These are phyloP conservation scores for Helminthosporium solani DNA, from an alignment of 2,329 filamentous ascomycete genomes.

Conservation along the genomic window DNA sequence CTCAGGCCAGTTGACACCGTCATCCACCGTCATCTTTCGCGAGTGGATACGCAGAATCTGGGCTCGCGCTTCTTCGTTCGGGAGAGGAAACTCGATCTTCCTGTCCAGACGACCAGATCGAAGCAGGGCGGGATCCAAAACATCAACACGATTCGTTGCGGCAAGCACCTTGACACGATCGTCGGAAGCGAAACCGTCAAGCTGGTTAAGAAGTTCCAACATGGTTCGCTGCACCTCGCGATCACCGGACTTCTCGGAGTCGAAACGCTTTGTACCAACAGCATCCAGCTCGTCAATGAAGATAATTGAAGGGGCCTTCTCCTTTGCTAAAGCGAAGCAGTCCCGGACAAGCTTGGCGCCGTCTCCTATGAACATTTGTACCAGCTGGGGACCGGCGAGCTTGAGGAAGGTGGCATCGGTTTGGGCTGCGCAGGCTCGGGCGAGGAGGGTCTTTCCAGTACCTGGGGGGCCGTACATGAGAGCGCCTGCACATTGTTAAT, in stretches of 20 bases:
- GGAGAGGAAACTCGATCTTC: slow-evolving; percentile 97
- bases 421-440: slow-evolving; percentile 93
- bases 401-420: slow-evolving; percentile 99
- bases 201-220: slow-evolving; percentile 97
- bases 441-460: slow-evolving; percentile 88
- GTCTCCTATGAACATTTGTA: slow-evolving; percentile 99
- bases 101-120: slow-evolving; percentile 90
- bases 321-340: slow-evolving; percentile 95
- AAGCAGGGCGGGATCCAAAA: slow-evolving; percentile 86
- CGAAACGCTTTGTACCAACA: slow-evolving; percentile 98
- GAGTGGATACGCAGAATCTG: slow-evolving; percentile 98
- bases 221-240: slow-evolving; percentile 98
- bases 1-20: slow-evolving; percentile 92
- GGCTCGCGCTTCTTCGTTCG: slow-evolving; percentile 94
- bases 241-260: slow-evolving; percentile 96
- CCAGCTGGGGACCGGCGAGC: slow-evolving; percentile 92
- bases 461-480: slow-evolving; percentile 96
- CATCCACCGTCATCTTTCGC: slow-evolving; percentile 95
- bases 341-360: slow-evolving; percentile 97
- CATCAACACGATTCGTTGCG: slow-evolving; percentile 91
- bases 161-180: slow-evolving; percentile 96
- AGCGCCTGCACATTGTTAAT: slow-evolving; percentile 58
- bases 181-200: slow-evolving; percentile 96
- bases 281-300: slow-evolving; percentile 99
- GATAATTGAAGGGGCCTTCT: slow-evolving; percentile 98